Conservation (phyloP, 441 rosid species). For the Arabidopsis lyrata region DNA sequence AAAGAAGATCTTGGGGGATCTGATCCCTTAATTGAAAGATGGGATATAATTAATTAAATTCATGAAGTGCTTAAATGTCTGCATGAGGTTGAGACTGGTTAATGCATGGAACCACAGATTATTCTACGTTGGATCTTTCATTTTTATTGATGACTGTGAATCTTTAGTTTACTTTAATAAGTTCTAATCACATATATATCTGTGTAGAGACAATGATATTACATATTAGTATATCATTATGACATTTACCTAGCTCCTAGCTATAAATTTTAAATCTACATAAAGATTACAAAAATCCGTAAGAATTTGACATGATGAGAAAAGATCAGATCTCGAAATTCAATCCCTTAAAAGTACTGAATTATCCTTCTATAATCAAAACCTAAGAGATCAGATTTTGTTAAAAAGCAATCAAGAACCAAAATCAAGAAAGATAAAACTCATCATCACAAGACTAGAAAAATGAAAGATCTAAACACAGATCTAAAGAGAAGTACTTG, state of each 20-base stretch:
- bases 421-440: neutral
- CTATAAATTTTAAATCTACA: conserved; percentile 25
- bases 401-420: conserved; percentile 29
- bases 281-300: neutral
- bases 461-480: conserved; percentile 28
- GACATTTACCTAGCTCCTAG: conserved; percentile 11
- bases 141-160: conserved; percentile 43
- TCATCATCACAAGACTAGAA: conserved; percentile 13
- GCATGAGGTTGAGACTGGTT: conserved; percentile 48
- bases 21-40: conserved; percentile 6
- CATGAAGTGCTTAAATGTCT: conserved; percentile 30
- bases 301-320: conserved; percentile 9
- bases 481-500: conserved; percentile 51
- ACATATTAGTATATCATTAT: conserved; percentile 19
- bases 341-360: conserved; percentile 5
- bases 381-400: conserved; percentile 10
- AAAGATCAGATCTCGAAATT: conserved; percentile 26
- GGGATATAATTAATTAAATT: conserved; percentile 15
- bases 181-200: conserved; percentile 32
- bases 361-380: conserved; percentile 6
- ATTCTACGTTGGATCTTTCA: conserved; percentile 45
- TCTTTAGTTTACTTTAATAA: conserved; percentile 27
- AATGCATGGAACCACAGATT: conserved; percentile 45
- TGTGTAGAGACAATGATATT: conserved; percentile 20
- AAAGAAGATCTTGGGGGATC: conserved; percentile 29